phyloP scores from a whole-genome alignment of 345 rosid genomes.

The Melaleuca quinquenervia region DNA sequence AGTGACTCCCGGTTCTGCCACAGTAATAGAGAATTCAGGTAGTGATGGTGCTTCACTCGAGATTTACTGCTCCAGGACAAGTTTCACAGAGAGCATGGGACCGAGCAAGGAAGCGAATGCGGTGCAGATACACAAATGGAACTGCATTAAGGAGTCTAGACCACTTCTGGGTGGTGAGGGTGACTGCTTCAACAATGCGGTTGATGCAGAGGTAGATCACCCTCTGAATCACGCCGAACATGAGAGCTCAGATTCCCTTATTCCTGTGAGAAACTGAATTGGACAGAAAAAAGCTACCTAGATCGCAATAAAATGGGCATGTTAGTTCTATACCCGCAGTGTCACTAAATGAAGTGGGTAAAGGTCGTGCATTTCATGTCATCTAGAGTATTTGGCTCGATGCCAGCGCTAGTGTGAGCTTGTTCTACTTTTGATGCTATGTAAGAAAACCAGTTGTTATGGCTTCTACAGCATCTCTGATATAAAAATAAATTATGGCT shows the following conservation, averaged over 20 bases:
- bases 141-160: slow-evolving; percentile 14
- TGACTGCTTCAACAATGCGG: slow-evolving; percentile 1
- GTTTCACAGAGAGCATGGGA: slow-evolving; percentile 27
- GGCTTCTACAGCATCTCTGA: neutral
- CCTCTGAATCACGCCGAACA: slow-evolving; percentile 28
- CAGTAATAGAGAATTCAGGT: neutral
- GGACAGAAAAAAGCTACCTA: slow-evolving; percentile 6
- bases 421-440: neutral
- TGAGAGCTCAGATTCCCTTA: slow-evolving; percentile 20
- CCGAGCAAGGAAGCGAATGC: slow-evolving; percentile 19
- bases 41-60: neutral
- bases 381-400: neutral
- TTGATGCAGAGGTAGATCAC: slow-evolving; percentile 24
- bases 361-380: neutral
- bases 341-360: neutral
- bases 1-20: neutral
- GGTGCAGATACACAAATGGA: slow-evolving; percentile 11
- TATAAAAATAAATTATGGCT: neutral
- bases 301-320: neutral
- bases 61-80: neutral
- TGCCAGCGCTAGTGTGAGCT: neutral
- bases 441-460: neutral
- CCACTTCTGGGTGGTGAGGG: slow-evolving; percentile 22
- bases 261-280: slow-evolving; percentile 16
- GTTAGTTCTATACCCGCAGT: neutral